Conservation (phyloP, 106 monocot genomes). For the Dioscorea zingiberensis region DNA sequence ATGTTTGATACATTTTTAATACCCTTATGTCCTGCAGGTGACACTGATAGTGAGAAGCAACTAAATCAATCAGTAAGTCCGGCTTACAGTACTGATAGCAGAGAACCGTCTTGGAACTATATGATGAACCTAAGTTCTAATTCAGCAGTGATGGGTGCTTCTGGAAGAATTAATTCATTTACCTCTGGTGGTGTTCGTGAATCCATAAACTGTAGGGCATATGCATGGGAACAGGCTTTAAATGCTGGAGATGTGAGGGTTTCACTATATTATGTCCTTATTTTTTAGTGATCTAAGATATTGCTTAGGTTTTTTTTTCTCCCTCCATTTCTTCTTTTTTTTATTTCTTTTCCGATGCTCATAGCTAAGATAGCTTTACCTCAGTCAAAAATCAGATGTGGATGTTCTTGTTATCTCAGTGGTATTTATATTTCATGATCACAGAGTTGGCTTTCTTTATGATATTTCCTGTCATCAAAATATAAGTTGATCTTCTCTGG, state of each 20-base stretch:
- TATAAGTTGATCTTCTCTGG: too few species aligned
- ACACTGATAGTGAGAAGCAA: constrained; percentile 1
- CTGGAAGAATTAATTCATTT: too few species aligned
- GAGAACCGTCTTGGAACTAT: constrained; percentile 34
- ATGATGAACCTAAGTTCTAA: constrained; percentile 21
- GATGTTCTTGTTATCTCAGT: too few species aligned
- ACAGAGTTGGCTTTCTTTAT: too few species aligned
- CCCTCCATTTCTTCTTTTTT: not conserved
- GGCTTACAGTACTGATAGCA: constrained; percentile 10
- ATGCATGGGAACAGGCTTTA: too few species aligned
- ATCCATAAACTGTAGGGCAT: too few species aligned
- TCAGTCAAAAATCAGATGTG: too few species aligned
- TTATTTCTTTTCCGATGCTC: not conserved
- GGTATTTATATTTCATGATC: too few species aligned
- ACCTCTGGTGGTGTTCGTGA: too few species aligned
- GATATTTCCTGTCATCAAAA: too few species aligned
- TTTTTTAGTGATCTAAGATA: not conserved
- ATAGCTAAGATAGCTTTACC: too few species aligned
- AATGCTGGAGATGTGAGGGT: not conserved
- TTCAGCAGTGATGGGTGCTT: constrained; percentile 5
- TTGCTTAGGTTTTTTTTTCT: not conserved
- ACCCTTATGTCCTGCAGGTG: constrained; percentile 9
- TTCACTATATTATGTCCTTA: constrained; percentile 1
- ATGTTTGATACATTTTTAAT: not conserved
- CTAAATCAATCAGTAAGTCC: constrained; percentile 8